Base-by-base conservation (phyloP, 306 rosid genomes). In the Dryas drummondii region DNA sequence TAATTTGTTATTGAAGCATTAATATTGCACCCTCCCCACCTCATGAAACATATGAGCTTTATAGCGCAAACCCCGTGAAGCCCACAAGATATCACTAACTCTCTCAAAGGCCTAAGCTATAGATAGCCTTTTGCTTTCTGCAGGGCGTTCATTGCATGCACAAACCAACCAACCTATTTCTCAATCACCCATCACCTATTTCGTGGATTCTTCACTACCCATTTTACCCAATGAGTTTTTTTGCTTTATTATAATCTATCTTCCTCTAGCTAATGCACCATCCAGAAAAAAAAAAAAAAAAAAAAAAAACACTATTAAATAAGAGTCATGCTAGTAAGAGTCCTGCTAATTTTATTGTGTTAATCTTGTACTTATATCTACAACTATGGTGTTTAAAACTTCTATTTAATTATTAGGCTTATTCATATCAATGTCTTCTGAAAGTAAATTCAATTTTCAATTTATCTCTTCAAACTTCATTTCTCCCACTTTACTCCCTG, bases 11-110 rank as follows among this genome's bases (percentile, higher is more conserved):
- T 45, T 67, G 68, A 77, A 77, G 69, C 46, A 40, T 55, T 49
- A 51, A 67, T 13, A 15, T 41, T 22, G 37, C 19, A 22, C 37
- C 61, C 7, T 26, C n/a, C 22, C 54, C 59, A 60, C 48, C 19
- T 54, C 79, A 69, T 48, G 79, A 78, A 40, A 12, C 79, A 8
- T 60, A 64, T 69, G 70, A 74, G 14, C 47, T 62, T 7, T 0
- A 41, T 22, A 52, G 58, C 70, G 47, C 68, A 70, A 65, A 57
- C 55, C 78, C 76, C 83, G 81, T 78, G 83, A 78, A 70, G 2
- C 41, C 52, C 63, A 44, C 75, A 73, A 58, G 68, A 66, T 10
- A 32, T 41, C 68, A 46, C 14, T 32, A 65, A 27, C 64, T 53
- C 13, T 2, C 12, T 40, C 51, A 48, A 61, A 47, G 8, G 37